Percentiles rank a stretch among this genome's conserved stretches.
Evolutionary conservation across 306 rosid species (phyloP).

Genomic region (Phaseolus lunatus): DNA sequence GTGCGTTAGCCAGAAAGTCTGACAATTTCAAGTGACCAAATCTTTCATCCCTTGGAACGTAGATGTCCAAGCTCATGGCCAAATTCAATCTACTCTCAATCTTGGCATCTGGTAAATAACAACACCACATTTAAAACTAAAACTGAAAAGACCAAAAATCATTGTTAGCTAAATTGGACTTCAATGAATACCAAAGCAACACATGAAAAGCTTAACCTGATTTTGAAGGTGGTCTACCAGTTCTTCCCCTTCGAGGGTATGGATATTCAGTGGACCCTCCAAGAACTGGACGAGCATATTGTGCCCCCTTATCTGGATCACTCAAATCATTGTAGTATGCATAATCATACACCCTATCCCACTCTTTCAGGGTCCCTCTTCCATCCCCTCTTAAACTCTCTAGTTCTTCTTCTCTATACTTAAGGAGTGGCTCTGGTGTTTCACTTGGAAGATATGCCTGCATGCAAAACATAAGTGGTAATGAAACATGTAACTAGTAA

Average conservation of each 20-base stretch:
- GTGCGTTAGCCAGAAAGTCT: constrained; percentile 73
- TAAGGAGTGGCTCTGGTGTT: constrained; percentile 67
- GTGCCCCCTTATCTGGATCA: constrained; percentile 57
- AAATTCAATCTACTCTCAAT: constrained; percentile 63
- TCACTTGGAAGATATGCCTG: constrained; percentile 75
- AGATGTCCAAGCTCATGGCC: constrained; percentile 63
- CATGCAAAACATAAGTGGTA: constrained; percentile 21
- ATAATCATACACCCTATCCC: constrained; percentile 90
- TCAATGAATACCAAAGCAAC: neutral
- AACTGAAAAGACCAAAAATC: neutral
- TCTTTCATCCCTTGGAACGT: constrained; percentile 88
- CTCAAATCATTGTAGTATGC: constrained; percentile 77
- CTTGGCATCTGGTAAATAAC: constrained; percentile 56
- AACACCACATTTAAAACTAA: neutral
- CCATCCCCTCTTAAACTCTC: constrained; percentile 73
- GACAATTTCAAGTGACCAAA: constrained; percentile 83
- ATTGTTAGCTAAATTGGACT: neutral
- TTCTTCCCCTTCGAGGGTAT: constrained; percentile 87
- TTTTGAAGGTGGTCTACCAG: constrained; percentile 63
- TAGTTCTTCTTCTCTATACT: constrained; percentile 76
- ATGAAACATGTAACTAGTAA: neutral
- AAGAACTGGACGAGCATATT: constrained; percentile 69
- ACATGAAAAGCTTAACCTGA: constrained; percentile 53
- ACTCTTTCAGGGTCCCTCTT: constrained; percentile 58
- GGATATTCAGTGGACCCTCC: constrained; percentile 84